Percentiles rank a stretch among this genome's conserved stretches.
These are phyloP conservation scores for Pythium sukuiense DNA, from an alignment of 352 stramenopile species.

Conservation along the genomic window DNA sequence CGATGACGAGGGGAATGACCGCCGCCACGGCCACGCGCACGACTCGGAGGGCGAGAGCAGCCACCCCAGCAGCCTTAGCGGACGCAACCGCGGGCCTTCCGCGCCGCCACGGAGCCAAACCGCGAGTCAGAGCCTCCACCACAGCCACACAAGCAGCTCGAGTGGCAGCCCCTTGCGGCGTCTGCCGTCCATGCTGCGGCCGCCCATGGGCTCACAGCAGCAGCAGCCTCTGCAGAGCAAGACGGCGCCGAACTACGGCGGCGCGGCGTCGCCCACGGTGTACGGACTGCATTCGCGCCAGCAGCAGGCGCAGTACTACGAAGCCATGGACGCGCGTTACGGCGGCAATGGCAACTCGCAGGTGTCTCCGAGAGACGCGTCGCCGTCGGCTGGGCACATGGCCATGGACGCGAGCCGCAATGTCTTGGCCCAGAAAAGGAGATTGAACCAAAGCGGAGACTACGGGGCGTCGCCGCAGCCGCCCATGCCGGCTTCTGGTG, in stretches of 20 bases:
- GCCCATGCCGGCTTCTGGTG: not conserved
- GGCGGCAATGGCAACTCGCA: conserved; percentile 1
- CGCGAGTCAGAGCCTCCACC: not conserved
- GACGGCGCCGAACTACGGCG: not conserved
- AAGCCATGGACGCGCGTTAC: not conserved
- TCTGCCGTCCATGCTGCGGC: conserved; percentile 38
- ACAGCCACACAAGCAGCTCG: conserved; percentile 21
- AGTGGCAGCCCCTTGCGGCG: conserved; percentile 40
- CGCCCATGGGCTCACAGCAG: conserved; percentile 12
- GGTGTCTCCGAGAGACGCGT: conserved; percentile 3
- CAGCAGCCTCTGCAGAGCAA: not conserved
- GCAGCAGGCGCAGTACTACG: conserved; percentile 11
- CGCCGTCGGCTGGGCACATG: not conserved
- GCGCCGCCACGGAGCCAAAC: not conserved
- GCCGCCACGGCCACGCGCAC: not conserved
- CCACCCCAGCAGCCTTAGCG: not conserved
- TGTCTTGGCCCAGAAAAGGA: conserved; percentile 16
- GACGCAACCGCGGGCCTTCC: not conserved
- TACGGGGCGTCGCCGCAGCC: conserved; percentile 1
- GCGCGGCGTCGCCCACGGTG: not conserved
- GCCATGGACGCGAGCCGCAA: conserved; percentile 7
- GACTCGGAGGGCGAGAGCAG: conserved; percentile 7
- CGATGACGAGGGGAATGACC: not conserved
- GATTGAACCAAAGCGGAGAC: conserved; percentile 9
- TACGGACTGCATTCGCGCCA: conserved; percentile 14